Percentiles rank a stretch among this genome's conserved stretches.
These are phyloP conservation scores for Cutaneotrichosporon cyanovorans DNA, from an alignment of 1,284 basidiomycete species.

Conservation along the genomic window DNA sequence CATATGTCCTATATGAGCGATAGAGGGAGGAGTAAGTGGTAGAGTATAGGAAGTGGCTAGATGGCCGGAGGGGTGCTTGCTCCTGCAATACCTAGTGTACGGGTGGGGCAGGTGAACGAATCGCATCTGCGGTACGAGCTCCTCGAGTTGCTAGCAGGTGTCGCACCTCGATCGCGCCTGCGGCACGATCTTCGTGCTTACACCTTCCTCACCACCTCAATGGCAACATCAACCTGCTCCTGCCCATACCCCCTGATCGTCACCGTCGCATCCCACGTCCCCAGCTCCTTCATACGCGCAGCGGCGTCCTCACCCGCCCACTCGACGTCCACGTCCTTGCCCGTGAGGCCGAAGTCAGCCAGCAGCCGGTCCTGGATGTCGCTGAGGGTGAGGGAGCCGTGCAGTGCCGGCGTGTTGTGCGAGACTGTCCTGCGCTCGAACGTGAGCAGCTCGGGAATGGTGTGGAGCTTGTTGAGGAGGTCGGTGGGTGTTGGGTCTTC, in stretches of 20 bases:
- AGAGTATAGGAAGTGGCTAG: too few species aligned
- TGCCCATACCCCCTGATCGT: constrained; percentile 20
- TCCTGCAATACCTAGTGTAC: too few species aligned
- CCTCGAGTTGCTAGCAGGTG: neutral
- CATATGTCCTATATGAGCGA: too few species aligned
- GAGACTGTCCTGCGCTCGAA: constrained; percentile 31
- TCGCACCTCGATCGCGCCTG: neutral
- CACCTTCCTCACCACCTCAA: constrained; percentile 14
- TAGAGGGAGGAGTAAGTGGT: too few species aligned
- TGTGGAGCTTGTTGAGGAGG: constrained; percentile 21
- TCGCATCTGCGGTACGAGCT: neutral
- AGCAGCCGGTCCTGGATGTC: constrained; percentile 26
- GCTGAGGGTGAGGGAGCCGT: constrained; percentile 33
- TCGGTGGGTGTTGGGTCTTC: constrained; percentile 15
- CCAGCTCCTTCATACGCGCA: constrained; percentile 34
- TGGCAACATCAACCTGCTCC: constrained; percentile 24
- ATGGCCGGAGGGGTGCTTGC: too few species aligned
- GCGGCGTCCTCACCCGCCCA: constrained; percentile 25
- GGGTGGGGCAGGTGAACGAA: too few species aligned
- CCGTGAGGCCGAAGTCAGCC: constrained; percentile 16
- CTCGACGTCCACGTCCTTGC: constrained; percentile 19
- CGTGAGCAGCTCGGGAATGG: constrained; percentile 19
- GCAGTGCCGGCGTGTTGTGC: constrained; percentile 22
- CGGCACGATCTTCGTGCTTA: constrained; percentile 1
- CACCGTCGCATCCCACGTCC: constrained; percentile 20